These are phyloP conservation scores for Fennellomyces sp. DNA, from an alignment of 371 early-diverging fungal species.

Conservation along the genomic window DNA sequence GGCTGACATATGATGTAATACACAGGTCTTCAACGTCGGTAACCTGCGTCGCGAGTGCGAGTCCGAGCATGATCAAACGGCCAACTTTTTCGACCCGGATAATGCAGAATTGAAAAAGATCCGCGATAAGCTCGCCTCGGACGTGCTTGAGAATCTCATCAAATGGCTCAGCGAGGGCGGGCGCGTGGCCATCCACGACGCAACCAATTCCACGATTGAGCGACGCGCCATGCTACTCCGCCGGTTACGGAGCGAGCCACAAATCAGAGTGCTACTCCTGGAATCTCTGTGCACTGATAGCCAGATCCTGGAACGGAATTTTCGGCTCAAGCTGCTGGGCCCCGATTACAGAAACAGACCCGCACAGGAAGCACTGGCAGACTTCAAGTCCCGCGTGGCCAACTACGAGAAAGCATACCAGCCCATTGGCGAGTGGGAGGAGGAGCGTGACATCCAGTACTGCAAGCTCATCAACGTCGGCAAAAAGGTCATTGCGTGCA, in stretches of 20 bases:
- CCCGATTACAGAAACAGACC: constrained; percentile 83
- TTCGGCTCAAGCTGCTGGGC: constrained; percentile 78
- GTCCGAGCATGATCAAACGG: constrained; percentile 39
- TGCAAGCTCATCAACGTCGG: constrained; percentile 87
- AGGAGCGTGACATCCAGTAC: constrained; percentile 71
- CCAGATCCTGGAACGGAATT: constrained; percentile 71
- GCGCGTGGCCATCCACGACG: constrained; percentile 88
- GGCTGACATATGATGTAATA: no score
- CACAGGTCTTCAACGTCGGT: constrained; percentile 86
- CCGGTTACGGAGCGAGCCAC: constrained; percentile 58
- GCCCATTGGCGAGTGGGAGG: constrained; percentile 76
- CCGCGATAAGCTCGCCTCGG: constrained; percentile 78
- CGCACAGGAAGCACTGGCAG: constrained; percentile 67
- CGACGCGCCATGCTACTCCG: constrained; percentile 71
- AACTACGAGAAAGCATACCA: constrained; percentile 87
- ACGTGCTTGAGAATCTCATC: constrained; percentile 81
- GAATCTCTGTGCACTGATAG: constrained; percentile 83
- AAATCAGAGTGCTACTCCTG: constrained; percentile 56
- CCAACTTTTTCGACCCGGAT: constrained; percentile 78
- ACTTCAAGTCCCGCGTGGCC: constrained; percentile 75
- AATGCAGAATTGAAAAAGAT: constrained; percentile 69
- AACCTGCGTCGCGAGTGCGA: constrained; percentile 72
- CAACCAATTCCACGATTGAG: constrained; percentile 83
- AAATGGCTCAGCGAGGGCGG: constrained; percentile 75
- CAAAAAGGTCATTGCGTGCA: constrained; percentile 80